Conservation (phyloP, 2,329 filamentous ascomycete genomes). For the Exophiala oligosperma region DNA sequence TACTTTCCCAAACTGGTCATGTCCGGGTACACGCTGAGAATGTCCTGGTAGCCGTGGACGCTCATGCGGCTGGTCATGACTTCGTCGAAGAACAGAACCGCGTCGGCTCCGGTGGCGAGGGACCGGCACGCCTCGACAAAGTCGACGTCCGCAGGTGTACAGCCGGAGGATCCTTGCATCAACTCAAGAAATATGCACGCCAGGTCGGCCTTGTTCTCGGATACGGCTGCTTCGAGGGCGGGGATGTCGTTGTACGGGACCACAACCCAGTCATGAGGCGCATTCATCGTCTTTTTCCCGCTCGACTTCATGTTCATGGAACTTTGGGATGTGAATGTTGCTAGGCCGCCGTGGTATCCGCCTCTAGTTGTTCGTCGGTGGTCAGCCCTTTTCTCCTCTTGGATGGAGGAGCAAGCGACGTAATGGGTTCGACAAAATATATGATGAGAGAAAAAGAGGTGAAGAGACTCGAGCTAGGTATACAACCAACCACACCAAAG, state of each 20-base stretch:
- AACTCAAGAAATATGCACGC: slow-evolving; percentile 2
- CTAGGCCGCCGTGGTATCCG: slow-evolving; percentile 2
- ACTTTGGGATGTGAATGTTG: not conserved
- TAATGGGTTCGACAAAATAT: too few species aligned
- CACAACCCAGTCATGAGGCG: not conserved
- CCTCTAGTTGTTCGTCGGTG: not conserved
- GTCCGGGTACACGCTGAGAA: slow-evolving; percentile 52
- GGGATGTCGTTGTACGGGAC: slow-evolving; percentile 1
- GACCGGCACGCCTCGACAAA: not conserved
- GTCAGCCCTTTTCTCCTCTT: too few species aligned
- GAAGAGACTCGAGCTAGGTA: too few species aligned
- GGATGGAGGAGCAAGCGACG: too few species aligned
- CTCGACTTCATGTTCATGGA: slow-evolving; percentile 1
- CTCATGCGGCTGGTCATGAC: slow-evolving; percentile 50
- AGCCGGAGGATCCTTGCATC: slow-evolving; percentile 3
- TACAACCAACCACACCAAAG: too few species aligned
- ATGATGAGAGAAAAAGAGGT: too few species aligned
- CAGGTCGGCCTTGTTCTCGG: not conserved
- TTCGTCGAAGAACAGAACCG: slow-evolving; percentile 6
- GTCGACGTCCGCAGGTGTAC: not conserved
- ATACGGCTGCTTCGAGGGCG: not conserved
- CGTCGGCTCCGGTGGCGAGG: not conserved
- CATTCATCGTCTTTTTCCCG: slow-evolving; percentile 4
- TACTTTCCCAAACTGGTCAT: slow-evolving; percentile 66
- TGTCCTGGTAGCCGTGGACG: slow-evolving; percentile 49